Evolutionary conservation across 2,329 filamentous ascomycete genomes (phyloP), one percentile per base, ranked within the genome.

Genomic region (Hypoxylon sp.): DNA sequence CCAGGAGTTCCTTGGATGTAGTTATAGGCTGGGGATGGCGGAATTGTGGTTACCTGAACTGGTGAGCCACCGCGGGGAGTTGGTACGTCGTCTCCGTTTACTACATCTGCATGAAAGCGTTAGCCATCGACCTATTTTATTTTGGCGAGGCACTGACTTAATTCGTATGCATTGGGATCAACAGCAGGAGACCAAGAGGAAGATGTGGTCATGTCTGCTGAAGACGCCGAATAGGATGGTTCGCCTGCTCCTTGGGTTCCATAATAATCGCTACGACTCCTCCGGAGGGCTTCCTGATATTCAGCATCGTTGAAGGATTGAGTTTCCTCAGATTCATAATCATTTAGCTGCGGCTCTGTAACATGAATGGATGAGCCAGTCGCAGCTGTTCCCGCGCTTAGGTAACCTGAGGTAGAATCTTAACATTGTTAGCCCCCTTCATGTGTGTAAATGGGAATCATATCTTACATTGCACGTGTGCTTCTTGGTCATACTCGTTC

Each of bases 1-100:
- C 72, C 75, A n/a, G 67, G 70, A 3, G 74, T 75, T 9, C 75
- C 73, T 43, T 69, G 70, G 51, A 75, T 76, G 38, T 68, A 61
- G 63, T 69, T 60, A n/a, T 68, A 69, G 21, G 60, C 41, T 32
- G 57, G 17, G 14, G 64, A 25, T 57, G 62, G 13, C 5, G 63
- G 32, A 6, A 63, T 43, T 55, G 51, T 30, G 46, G 63, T 7
- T 14, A 59, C 46, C 13, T 63, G 51, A 30, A 58, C 21, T 1
- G 69, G 63, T n/a, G 70, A 70, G 41, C 69, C 66, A 43, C 69
- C 62, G 25, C 70, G 69, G 32, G 70, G 69, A 1, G 72, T 73
- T 60, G 56, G 65, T 13, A 64, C 46, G 34, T 72, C 69, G 3
- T 60, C 62, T 30, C 69, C 71, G 10, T 58, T 66, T 17, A 49